Evolutionary conservation across 75 land plant species (phyloP).

Genomic region (Cunninghamia lanceolata): DNA sequence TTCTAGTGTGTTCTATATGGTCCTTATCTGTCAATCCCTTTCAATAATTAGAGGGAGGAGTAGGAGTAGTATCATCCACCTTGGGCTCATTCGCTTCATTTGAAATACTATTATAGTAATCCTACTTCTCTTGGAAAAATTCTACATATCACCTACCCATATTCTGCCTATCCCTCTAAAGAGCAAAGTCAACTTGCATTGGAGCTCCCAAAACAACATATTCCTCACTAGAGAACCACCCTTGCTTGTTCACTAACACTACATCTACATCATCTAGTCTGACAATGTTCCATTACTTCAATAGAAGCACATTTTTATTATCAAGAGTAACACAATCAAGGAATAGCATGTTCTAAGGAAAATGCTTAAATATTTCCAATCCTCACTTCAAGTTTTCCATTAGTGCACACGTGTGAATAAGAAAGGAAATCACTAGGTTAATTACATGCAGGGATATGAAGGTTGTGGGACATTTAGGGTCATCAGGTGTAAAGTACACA

Average conservation of each 20-base stretch:
- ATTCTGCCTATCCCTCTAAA: conserved; percentile 75
- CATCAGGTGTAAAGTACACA: too few species aligned
- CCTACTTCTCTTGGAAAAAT: conserved; percentile 85
- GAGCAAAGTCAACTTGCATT: too few species aligned
- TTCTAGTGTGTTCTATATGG: conserved; percentile 69
- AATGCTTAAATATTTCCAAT: too few species aligned
- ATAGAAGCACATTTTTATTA: too few species aligned
- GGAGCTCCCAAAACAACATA: conserved; percentile 82
- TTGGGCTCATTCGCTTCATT: conserved; percentile 63
- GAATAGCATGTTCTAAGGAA: too few species aligned
- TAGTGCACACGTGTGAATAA: too few species aligned
- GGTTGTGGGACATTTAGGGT: too few species aligned
- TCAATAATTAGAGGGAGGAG: conserved; percentile 33
- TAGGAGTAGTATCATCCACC: conserved; percentile 29
- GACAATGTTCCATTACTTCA: too few species aligned
- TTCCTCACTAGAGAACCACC: conserved; percentile 83
- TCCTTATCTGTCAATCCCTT: conserved; percentile 42
- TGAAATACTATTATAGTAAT: conserved; percentile 85
- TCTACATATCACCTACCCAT: conserved; percentile 86
- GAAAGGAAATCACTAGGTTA: too few species aligned
- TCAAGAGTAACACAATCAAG: too few species aligned
- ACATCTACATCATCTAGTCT: conserved; percentile 86
- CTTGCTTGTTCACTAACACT: conserved; percentile 72
- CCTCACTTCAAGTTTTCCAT: too few species aligned
- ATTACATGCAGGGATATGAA: too few species aligned